Conservation (phyloP, 108 stramenopile species). For the Nannochloropsis salina region DNA sequence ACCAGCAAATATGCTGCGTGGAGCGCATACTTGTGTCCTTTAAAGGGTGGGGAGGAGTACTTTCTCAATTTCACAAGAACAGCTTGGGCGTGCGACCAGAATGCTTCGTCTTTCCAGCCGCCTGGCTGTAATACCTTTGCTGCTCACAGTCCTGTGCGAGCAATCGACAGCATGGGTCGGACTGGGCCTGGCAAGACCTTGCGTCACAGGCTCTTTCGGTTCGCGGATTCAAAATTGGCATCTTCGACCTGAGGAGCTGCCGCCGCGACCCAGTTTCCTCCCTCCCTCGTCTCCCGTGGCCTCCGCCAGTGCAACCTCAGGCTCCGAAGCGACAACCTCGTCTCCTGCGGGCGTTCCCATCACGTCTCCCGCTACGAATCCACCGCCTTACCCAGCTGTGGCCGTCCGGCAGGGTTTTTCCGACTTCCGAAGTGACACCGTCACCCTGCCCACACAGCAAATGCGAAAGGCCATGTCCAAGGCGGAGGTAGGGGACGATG, state of each 20-base stretch:
- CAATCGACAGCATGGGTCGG: background rate
- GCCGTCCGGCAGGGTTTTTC: conserved; percentile 17
- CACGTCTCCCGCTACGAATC: background rate
- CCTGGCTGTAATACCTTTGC: background rate
- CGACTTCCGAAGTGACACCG: conserved; percentile 90
- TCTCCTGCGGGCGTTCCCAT: background rate
- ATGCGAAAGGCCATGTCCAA: conserved; percentile 51
- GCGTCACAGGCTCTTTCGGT: background rate
- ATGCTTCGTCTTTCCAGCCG: background rate
- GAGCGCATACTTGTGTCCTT: background rate
- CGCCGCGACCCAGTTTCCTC: background rate
- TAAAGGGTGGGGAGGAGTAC: background rate
- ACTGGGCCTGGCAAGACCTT: background rate
- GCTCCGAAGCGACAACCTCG: background rate
- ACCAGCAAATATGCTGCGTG: background rate
- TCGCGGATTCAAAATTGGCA: background rate
- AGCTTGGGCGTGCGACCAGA: background rate
- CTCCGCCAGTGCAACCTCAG: background rate
- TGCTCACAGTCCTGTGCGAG: background rate
- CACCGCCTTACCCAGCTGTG: background rate
- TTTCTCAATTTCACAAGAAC: background rate
- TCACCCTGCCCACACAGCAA: conserved; percentile 71
- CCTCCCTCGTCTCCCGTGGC: background rate
- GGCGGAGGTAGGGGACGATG: conserved; percentile 88
- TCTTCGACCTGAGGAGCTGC: background rate